A percentile compares a stretch with the other conserved stretches of the same genome.
phyloP scores from a whole-genome alignment of 2,329 filamentous ascomycete species.

The Thielaviopsis musarum region DNA sequence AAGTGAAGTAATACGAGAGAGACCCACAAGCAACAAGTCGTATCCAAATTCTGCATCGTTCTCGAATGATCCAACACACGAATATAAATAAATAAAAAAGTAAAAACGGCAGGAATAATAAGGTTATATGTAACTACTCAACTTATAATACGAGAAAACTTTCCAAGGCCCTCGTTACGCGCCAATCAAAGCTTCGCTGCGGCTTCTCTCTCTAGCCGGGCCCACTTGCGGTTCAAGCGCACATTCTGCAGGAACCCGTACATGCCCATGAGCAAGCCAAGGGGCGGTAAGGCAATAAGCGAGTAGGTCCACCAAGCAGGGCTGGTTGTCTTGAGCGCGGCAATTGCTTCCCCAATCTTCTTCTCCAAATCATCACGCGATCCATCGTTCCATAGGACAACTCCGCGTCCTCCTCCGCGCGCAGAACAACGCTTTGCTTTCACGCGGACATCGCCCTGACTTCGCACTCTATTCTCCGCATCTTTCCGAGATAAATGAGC shows the following conservation, averaged over 20 bases:
- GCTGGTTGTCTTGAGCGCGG: slow-evolving; percentile 41
- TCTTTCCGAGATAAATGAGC: slow-evolving; percentile 67
- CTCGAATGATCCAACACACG: neutral
- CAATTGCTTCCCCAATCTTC: slow-evolving; percentile 51
- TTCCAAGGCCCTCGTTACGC: slow-evolving; percentile 17
- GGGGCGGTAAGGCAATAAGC: slow-evolving; percentile 51
- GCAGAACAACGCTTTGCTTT: slow-evolving; percentile 64
- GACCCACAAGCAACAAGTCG: too few species aligned
- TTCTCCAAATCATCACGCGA: slow-evolving; percentile 50
- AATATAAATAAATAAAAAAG: neutral
- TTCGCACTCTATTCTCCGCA: slow-evolving; percentile 68
- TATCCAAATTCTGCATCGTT: too few species aligned
- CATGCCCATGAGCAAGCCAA: slow-evolving; percentile 49
- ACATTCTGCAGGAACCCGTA: slow-evolving; percentile 62
- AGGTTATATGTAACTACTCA: neutral
- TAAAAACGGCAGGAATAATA: neutral
- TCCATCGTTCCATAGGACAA: slow-evolving; percentile 85
- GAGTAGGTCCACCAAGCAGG: slow-evolving; percentile 75
- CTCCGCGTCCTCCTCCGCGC: slow-evolving; percentile 45
- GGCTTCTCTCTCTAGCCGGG: slow-evolving; percentile 34
- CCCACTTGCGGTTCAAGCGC: slow-evolving; percentile 53
- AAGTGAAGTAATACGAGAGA: too few species aligned
- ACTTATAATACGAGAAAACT: neutral
- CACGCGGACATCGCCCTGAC: slow-evolving; percentile 69
- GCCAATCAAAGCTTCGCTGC: slow-evolving; percentile 25